These are phyloP conservation scores for Cryptococcus sp. DNA, from an alignment of 1,284 basidiomycete species.

Conservation along the genomic window DNA sequence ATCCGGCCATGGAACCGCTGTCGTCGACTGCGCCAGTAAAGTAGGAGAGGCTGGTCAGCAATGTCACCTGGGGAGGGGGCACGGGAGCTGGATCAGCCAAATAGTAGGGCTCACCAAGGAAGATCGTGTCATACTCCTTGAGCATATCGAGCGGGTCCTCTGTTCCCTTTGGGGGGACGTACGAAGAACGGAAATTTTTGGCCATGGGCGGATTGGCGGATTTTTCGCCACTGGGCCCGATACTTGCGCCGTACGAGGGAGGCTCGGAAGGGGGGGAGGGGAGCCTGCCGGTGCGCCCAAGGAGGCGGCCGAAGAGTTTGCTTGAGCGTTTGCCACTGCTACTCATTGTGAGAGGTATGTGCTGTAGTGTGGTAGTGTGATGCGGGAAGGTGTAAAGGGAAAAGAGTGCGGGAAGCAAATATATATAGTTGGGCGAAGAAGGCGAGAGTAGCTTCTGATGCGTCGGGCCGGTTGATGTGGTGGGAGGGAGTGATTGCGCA, in stretches of 20 bases:
- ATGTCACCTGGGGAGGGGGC: background rate
- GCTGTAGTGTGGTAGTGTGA: too few relatives aligned
- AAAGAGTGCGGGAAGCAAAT: too few relatives aligned
- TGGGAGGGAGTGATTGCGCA: too few relatives aligned
- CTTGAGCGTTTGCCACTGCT: background rate
- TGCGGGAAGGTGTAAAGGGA: too few relatives aligned
- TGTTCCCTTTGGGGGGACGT: constrained; percentile 6
- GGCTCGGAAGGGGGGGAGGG: background rate
- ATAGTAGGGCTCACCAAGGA: constrained; percentile 33
- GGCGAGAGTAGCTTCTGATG: too few relatives aligned
- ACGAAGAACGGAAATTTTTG: background rate
- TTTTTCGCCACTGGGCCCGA: background rate
- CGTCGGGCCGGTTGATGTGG: too few relatives aligned
- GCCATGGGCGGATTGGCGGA: background rate
- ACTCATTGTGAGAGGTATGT: too few relatives aligned
- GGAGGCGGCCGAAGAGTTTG: background rate
- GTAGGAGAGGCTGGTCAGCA: background rate
- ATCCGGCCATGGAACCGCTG: constrained; percentile 37
- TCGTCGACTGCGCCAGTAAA: constrained; percentile 28
- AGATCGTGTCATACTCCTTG: constrained; percentile 42
- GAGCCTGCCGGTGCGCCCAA: background rate
- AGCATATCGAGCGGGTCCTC: constrained; percentile 40
- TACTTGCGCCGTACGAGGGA: constrained; percentile 1
- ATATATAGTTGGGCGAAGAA: too few relatives aligned
- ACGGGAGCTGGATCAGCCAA: background rate